phyloP scores from a whole-genome alignment of 176 grass and related monocot species.

The Raddia guianensis region DNA sequence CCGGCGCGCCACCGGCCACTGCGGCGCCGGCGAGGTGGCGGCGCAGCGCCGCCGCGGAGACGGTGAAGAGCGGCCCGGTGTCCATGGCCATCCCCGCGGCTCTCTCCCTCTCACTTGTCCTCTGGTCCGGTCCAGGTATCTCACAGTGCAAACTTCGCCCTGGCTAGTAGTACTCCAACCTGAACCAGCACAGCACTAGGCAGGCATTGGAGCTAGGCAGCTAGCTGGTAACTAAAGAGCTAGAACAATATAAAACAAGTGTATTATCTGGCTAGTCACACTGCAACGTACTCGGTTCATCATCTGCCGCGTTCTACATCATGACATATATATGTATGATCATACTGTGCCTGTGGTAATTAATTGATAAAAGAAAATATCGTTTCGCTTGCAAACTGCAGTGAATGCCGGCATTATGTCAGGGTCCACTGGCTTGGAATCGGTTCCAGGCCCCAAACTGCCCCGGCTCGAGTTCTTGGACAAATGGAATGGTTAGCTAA shows the following conservation, averaged over 20 bases:
- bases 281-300: background rate
- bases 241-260: background rate
- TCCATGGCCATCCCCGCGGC: constrained; percentile 52
- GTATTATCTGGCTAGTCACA: background rate
- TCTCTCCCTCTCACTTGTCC: constrained; percentile 57
- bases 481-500: constrained; percentile 81
- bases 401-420: constrained; percentile 92
- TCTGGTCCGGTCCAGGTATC: constrained; percentile 74
- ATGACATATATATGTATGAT: background rate
- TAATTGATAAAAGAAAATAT: background rate
- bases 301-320: background rate
- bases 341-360: no score
- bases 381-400: constrained; percentile 34
- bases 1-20: constrained; percentile 25
- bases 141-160: background rate
- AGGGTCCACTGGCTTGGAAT: constrained; percentile 78
- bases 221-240: background rate
- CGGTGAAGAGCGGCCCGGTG: constrained; percentile 14
- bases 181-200: no score
- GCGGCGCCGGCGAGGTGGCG: background rate
- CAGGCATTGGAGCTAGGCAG: no score
- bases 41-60: constrained; percentile 19
- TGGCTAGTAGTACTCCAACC: background rate
- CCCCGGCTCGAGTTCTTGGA: constrained; percentile 82
- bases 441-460: constrained; percentile 68